Evolutionary conservation across 139 green algal species (phyloP).

Genomic region (Protoeuglena noctilucae): DNA sequence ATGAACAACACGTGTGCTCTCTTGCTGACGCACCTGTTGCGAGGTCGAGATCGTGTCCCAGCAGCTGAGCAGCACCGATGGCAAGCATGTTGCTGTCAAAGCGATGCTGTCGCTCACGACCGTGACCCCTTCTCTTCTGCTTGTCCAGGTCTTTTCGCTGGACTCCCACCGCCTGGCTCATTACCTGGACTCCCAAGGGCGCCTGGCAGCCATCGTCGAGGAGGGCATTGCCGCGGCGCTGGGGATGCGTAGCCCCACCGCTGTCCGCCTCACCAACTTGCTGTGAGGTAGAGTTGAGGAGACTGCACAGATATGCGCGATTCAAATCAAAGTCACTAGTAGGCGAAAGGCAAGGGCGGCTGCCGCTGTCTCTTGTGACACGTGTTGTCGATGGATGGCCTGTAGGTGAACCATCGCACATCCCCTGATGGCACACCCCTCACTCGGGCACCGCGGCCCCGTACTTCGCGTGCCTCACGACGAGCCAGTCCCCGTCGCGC

Average conservation of each 20-base stretch:
- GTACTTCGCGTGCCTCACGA: too few relatives aligned
- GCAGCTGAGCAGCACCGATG: neutral
- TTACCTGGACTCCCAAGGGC: slow-evolving; percentile 29
- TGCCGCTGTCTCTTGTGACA: too few relatives aligned
- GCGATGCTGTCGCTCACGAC: neutral
- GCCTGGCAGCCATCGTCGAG: slow-evolving; percentile 44
- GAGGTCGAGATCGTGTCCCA: neutral
- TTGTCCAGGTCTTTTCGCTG: slow-evolving; percentile 24
- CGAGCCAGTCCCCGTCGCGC: too few relatives aligned
- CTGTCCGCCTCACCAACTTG: slow-evolving; percentile 31
- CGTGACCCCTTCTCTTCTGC: too few relatives aligned
- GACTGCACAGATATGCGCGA: too few relatives aligned
- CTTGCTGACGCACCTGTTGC: neutral
- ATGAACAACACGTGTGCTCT: neutral
- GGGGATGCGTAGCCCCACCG: slow-evolving; percentile 3
- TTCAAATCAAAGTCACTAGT: too few relatives aligned
- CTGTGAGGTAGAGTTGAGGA: too few relatives aligned
- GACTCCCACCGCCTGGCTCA: slow-evolving; percentile 60
- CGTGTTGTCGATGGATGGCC: too few relatives aligned
- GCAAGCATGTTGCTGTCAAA: neutral
- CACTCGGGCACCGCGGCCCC: too few relatives aligned
- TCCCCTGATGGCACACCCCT: too few relatives aligned
- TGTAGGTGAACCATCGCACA: too few relatives aligned
- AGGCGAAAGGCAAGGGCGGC: too few relatives aligned
- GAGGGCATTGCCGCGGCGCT: slow-evolving; percentile 19